Evolutionary conservation across 805 yeast genomes (phyloP), one percentile per base, ranked within the genome.

Genomic region (Monosporozyma solicola): DNA sequence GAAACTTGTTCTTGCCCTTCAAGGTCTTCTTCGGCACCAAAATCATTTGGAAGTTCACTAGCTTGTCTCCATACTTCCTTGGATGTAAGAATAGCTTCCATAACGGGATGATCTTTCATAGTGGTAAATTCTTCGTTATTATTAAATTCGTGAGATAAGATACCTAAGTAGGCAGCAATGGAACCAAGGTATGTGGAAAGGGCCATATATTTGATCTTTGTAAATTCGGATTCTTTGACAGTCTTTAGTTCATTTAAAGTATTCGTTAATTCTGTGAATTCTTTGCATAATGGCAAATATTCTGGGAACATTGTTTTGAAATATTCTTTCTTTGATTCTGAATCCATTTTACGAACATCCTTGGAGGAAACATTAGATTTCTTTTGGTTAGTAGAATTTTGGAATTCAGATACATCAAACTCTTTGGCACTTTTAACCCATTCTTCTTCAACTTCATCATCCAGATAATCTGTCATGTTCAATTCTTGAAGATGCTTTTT

Each of bases 11-110:
- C 62, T 33, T 61, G 61, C 7, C 58, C 62, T 22, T 61, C 62
- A 39, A 56, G 55, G 3, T 57, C 59, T 13, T 49, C 58, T 2
- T 49, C 51, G 60, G 54, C 5, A 59, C 63, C 52, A 63, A 69
- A 50, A 63, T 68, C 8, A 61, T 57, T 6, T 13, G 77, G 78
- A 37, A 84, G 64, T 55, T 74, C 80, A 48, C 71, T 75, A 4
- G 95, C 96, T 61, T 86, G 91, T 64, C 94, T 80, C 96, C 97
- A 91, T 16, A 87, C 77, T 63, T 92, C 97, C 59, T 95, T 78
- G 2, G 94, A 77, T 51, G 85, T 82, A 51, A 92, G 72, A 35
- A 92, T 83, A 31, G 85, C 79, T 62, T 87, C 90, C 97, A 94
- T 92, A 1, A 92, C 84, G 2, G 92, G 86, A 59, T 86, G 92